phyloP scores from a whole-genome alignment of 176 grass and related monocot species.

The Rhynchospora breviuscula region DNA sequence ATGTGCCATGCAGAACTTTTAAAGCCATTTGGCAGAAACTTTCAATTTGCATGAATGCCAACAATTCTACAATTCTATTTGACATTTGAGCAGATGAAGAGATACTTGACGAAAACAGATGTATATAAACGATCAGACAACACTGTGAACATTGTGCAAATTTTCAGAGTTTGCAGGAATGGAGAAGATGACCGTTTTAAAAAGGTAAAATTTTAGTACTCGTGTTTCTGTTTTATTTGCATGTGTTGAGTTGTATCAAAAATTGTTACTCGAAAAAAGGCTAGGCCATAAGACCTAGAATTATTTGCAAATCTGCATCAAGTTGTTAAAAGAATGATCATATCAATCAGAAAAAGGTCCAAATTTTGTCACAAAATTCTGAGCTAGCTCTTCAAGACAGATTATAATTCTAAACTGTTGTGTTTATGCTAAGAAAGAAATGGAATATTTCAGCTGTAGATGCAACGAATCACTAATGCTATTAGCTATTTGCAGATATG shows the following conservation, averaged over 20 bases:
- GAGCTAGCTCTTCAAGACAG: background rate
- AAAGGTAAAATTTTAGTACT: constrained; percentile 44
- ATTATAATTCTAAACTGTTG: background rate
- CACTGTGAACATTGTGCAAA: constrained; percentile 67
- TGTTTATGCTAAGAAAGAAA: background rate
- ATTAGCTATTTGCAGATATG: background rate
- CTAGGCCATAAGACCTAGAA: background rate
- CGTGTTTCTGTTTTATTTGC: background rate
- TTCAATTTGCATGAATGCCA: background rate
- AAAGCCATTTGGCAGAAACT: background rate
- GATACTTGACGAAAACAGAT: too few relatives aligned
- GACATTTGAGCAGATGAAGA: constrained; percentile 56
- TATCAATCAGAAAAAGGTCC: background rate
- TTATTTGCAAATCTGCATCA: background rate
- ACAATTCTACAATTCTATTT: background rate
- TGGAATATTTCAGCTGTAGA: background rate
- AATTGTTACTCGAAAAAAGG: background rate
- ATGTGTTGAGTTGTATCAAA: background rate
- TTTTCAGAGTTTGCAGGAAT: constrained; percentile 76
- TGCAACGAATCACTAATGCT: background rate
- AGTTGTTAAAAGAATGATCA: background rate
- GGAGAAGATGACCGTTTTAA: constrained; percentile 63
- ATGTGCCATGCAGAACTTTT: too few relatives aligned
- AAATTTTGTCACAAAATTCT: background rate
- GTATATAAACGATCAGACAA: too few relatives aligned